Percentiles rank a stretch among this genome's conserved stretches.
Conservation (phyloP, 78 protist species). For the Dictyostelium citrinum region DNA sequence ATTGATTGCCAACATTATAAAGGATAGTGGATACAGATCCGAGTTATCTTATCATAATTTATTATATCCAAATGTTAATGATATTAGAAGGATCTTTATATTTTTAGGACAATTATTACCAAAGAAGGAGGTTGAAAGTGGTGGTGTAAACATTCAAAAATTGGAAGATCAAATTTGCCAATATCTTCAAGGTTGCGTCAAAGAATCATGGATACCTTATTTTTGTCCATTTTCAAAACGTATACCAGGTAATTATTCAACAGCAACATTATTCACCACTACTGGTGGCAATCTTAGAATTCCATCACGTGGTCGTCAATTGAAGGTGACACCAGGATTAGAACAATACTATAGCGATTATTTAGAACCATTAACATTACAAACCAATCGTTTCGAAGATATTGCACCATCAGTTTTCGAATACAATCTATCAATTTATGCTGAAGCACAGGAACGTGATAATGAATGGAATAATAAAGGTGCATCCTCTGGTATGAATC, state of each 20-base stretch:
- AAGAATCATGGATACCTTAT: slow-evolving; percentile 78
- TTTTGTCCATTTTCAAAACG: slow-evolving; percentile 73
- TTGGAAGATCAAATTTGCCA: slow-evolving; percentile 46
- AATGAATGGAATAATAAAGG: slow-evolving; percentile 72
- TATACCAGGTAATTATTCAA: slow-evolving; percentile 57
- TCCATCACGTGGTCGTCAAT: slow-evolving; percentile 59
- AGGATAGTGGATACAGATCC: slow-evolving; percentile 73
- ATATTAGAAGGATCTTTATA: slow-evolving; percentile 67
- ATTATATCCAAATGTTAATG: slow-evolving; percentile 79
- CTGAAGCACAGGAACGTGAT: slow-evolving; percentile 70
- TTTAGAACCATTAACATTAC: slow-evolving; percentile 58
- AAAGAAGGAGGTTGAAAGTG: slow-evolving; percentile 20
- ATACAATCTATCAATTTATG: slow-evolving; percentile 38
- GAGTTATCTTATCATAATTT: slow-evolving; percentile 81
- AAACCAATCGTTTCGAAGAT: slow-evolving; percentile 51
- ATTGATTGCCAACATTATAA: slow-evolving; percentile 36
- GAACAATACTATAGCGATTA: slow-evolving; percentile 39
- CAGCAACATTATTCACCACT: slow-evolving; percentile 21
- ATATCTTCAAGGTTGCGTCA: slow-evolving; percentile 24
- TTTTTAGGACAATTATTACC: slow-evolving; percentile 73
- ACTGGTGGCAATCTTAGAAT: slow-evolving; percentile 11
- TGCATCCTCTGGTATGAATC: slow-evolving; percentile 59
- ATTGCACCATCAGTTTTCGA: slow-evolving; percentile 83
- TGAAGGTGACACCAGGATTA: slow-evolving; percentile 61
- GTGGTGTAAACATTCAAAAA: not conserved